Evolutionary conservation across 805 yeast species (phyloP).

Genomic region (Metschnikowia hibisci): DNA sequence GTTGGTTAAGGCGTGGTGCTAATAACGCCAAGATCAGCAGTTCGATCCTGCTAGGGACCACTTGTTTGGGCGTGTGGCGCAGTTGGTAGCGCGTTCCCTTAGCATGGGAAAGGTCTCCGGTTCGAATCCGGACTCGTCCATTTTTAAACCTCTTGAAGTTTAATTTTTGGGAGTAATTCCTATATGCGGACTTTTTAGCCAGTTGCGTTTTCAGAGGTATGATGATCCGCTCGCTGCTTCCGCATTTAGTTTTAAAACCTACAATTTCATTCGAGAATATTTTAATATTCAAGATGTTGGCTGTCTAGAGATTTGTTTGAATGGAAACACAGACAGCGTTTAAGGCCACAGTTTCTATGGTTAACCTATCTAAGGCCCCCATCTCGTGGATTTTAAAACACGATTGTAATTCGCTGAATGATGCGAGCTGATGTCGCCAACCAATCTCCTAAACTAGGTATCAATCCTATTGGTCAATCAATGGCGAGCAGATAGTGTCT

Average conservation of each 20-base stretch:
- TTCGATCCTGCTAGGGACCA: slow-evolving; percentile 88
- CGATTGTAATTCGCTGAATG: too few relatives aligned
- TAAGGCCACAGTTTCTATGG: too few relatives aligned
- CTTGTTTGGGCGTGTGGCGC: slow-evolving; percentile 68
- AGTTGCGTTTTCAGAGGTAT: slow-evolving; percentile 60
- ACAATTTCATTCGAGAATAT: background rate
- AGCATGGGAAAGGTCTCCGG: slow-evolving; percentile 77
- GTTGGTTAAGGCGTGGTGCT: slow-evolving; percentile 49
- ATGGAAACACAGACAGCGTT: too few relatives aligned
- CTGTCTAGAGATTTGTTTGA: too few relatives aligned
- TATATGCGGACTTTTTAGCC: too few relatives aligned
- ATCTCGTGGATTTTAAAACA: too few relatives aligned
- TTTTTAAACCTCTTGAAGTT: slow-evolving; percentile 12
- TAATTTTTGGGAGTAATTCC: too few relatives aligned
- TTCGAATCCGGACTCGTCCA: slow-evolving; percentile 77
- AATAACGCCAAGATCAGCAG: slow-evolving; percentile 70
- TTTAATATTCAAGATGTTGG: background rate
- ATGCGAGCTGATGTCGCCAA: too few relatives aligned
- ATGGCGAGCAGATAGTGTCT: too few relatives aligned
- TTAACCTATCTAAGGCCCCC: too few relatives aligned
- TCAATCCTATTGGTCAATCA: too few relatives aligned
- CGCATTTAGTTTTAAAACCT: slow-evolving; percentile 7
- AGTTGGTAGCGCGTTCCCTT: slow-evolving; percentile 83
- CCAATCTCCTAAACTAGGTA: too few relatives aligned
- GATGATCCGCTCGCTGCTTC: slow-evolving; percentile 63